Base-by-base conservation (phyloP, 2,329 filamentous ascomycete genomes). In the Hypoxylon sp. region DNA sequence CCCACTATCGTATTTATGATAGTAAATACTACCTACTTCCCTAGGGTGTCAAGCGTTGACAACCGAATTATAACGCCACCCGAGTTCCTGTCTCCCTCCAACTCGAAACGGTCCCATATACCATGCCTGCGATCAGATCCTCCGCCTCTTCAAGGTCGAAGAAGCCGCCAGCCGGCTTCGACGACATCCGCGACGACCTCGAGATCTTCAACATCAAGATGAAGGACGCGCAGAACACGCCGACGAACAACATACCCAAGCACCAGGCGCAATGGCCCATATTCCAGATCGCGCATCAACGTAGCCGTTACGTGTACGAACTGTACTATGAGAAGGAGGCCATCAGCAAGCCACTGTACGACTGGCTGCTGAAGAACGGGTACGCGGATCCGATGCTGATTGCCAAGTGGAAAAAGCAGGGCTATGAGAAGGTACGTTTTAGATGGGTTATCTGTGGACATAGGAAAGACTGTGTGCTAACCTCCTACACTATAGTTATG, bases 321-420 rank as follows among this genome's bases (percentile, higher is more conserved):
- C 85, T 99, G 50, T 98, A 97, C 83, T 99, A 98, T 81, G 91
- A 96, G 79, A 97, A 97, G 81, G 93, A 97, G 81, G 95, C 95
- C 54, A 98, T 99, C 78, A 92, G 88, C 80, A 95, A 92, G 81
- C 85, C 90, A 80, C 84, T 99, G 19, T 99, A 99, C 80, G 96
- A 98, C 73, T 99, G 93, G 90, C 83, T 98, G 70, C 83, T 99
- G 65, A 99, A 99, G 87, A 97, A 99, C 77, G 90, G 90, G 52
- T 98, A 99, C 78, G 96, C 94, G 4, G 96, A 99, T 80, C 89
- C 92, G 47, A 96, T 94, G 83, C 83, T 99, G 76, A 98, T 99
- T 76, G 96, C 96, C 12, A 99, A 99, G 83, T 99, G 96, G 96
- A 99, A 99, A 88, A 99, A 99, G 83, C 92, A 96, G 75, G 96